phyloP scores from a whole-genome alignment of 441 rosid species.

The Hypseocharis bilobata region DNA sequence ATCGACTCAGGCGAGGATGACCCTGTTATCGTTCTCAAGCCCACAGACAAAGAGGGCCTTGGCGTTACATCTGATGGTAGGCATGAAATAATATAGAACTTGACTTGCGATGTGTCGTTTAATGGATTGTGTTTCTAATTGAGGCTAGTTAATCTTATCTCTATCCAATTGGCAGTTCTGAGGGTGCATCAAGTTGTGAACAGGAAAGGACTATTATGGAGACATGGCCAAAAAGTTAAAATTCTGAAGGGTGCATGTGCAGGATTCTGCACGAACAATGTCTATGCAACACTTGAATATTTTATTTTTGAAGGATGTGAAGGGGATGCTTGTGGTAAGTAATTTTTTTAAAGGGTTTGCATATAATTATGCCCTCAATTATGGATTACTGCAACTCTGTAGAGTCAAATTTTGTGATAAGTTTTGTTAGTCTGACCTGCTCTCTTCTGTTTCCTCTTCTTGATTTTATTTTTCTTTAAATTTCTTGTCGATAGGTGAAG shows the following conservation, averaged over 20 bases:
- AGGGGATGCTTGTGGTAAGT: constrained; percentile 62
- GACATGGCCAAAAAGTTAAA: constrained; percentile 47
- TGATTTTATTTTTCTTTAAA: background rate
- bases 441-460: background rate
- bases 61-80: constrained; percentile 52
- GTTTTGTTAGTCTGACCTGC: constrained; percentile 5
- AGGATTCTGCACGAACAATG: constrained; percentile 34
- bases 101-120: background rate
- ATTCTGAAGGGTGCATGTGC: constrained; percentile 57
- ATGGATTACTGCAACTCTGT: background rate
- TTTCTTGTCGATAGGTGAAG: constrained; percentile 43
- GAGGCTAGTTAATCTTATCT: constrained; percentile 5
- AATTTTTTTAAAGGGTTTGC: background rate
- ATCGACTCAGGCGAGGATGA: constrained; percentile 46
- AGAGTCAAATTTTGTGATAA: background rate
- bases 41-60: constrained; percentile 41
- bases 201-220: constrained; percentile 48
- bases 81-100: constrained; percentile 12
- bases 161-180: constrained; percentile 37
- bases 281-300: constrained; percentile 57
- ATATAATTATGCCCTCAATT: background rate
- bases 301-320: constrained; percentile 50
- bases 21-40: constrained; percentile 33
- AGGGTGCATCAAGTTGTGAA: constrained; percentile 44
- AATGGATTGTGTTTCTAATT: background rate